These are phyloP conservation scores for Cordyceps tenuipes DNA, from an alignment of 2,329 filamentous ascomycete genomes.

Conservation along the genomic window DNA sequence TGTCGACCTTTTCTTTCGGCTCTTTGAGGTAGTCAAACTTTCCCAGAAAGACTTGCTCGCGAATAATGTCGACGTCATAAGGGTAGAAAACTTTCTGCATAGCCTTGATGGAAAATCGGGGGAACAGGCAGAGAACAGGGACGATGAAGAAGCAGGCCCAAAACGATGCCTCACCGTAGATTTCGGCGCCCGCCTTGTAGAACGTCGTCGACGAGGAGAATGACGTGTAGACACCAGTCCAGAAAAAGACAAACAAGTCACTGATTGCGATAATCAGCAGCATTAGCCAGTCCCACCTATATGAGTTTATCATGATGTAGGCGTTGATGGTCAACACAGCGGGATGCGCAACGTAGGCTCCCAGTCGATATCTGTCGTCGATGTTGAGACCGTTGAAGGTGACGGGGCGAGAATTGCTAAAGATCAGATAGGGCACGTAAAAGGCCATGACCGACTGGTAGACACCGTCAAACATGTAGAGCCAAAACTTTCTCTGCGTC, in stretches of 20 bases:
- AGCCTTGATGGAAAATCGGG: slow-evolving; percentile 77
- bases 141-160: slow-evolving; percentile 79
- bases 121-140: slow-evolving; percentile 73
- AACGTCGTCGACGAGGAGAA: slow-evolving; percentile 46
- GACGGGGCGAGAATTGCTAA: slow-evolving; percentile 59
- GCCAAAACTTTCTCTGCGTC: slow-evolving; percentile 93
- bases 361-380: slow-evolving; percentile 73
- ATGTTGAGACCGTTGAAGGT: slow-evolving; percentile 67
- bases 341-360: slow-evolving; percentile 76
- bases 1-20: slow-evolving; percentile 24
- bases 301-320: slow-evolving; percentile 93
- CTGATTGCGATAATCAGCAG: slow-evolving; percentile 73
- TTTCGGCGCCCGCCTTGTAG: slow-evolving; percentile 68
- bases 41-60: slow-evolving; percentile 80
- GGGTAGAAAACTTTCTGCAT: slow-evolving; percentile 92
- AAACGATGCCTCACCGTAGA: slow-evolving; percentile 75
- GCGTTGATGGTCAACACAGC: slow-evolving; percentile 83
- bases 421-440: slow-evolving; percentile 83
- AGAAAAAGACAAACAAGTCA: slow-evolving; percentile 83
- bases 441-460: slow-evolving; percentile 94
- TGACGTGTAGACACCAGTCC: slow-evolving; percentile 78
- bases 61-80: slow-evolving; percentile 88
- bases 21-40: slow-evolving; percentile 62
- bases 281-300: slow-evolving; percentile 97
- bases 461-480: slow-evolving; percentile 89